phyloP scores from a whole-genome alignment of 2,329 filamentous ascomycete species.

The Samsoniella hepiali region DNA sequence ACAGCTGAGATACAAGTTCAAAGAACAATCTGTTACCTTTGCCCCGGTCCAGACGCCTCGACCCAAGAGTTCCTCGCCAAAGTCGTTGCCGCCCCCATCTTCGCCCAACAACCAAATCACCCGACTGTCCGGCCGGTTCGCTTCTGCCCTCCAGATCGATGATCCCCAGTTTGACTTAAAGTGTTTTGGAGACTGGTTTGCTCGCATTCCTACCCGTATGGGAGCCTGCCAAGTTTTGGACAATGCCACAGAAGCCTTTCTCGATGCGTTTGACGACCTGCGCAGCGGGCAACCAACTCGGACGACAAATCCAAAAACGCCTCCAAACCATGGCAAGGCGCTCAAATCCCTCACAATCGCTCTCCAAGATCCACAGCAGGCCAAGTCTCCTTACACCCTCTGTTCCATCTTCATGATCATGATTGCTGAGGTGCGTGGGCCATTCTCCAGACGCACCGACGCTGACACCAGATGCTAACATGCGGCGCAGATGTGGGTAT shows the following conservation, averaged over 20 bases:
- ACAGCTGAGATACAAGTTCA: constrained; percentile 48
- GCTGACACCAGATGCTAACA: neutral
- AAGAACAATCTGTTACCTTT: constrained; percentile 30
- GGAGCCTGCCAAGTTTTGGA: constrained; percentile 46
- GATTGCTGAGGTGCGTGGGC: constrained; percentile 32
- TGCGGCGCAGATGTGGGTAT: constrained; percentile 30
- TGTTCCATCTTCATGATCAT: constrained; percentile 38
- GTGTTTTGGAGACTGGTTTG: constrained; percentile 45
- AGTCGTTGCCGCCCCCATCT: constrained; percentile 10
- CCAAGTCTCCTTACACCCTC: constrained; percentile 32
- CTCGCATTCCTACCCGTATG: constrained; percentile 42
- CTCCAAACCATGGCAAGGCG: constrained; percentile 32
- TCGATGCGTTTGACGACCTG: constrained; percentile 26
- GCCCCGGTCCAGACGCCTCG: neutral
- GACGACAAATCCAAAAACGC: constrained; percentile 26
- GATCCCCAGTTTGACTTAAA: constrained; percentile 46
- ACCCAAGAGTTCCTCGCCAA: neutral
- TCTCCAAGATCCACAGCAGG: constrained; percentile 28
- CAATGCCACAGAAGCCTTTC: constrained; percentile 32
- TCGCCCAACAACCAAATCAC: constrained; percentile 33
- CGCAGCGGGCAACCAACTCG: constrained; percentile 24
- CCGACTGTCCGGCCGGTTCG: constrained; percentile 25
- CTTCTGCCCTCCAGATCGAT: constrained; percentile 34
- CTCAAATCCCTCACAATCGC: constrained; percentile 28
- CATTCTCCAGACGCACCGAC: neutral